phyloP scores from a whole-genome alignment of 768 basidiomycete species.

The Naganishia onofrii region DNA sequence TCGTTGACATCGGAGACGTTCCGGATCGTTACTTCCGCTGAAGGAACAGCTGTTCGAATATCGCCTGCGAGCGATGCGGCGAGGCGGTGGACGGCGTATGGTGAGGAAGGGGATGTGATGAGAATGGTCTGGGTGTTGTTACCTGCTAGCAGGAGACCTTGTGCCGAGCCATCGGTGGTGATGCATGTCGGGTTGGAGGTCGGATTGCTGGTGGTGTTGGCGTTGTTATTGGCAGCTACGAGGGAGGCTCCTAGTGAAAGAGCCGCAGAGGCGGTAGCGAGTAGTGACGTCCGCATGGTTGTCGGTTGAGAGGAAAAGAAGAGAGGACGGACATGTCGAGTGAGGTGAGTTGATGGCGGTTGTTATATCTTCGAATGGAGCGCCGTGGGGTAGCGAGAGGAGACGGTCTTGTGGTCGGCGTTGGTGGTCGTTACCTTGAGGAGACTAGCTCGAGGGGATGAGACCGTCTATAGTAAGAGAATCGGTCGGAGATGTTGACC shows the following conservation, averaged over 20 bases:
- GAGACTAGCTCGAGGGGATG: no score
- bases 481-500: no score
- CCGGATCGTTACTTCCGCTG: conserved; percentile 57
- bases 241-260: not conserved
- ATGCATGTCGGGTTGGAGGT: conserved; percentile 9
- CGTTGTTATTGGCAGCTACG: not conserved
- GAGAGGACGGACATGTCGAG: not conserved
- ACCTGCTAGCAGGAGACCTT: conserved; percentile 14
- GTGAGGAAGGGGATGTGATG: conserved; percentile 37
- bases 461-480: no score
- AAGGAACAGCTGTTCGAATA: conserved; percentile 61
- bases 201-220: not conserved
- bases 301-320: not conserved
- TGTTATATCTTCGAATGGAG: not conserved
- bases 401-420: no score
- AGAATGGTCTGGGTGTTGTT: conserved; percentile 9
- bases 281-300: not conserved
- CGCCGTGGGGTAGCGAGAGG: not conserved
- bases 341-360: not conserved
- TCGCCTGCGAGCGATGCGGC: conserved; percentile 64
- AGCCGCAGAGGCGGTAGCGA: not conserved
- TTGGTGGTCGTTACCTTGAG: no score
- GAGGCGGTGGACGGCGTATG: conserved; percentile 51
- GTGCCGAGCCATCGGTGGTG: conserved; percentile 5
- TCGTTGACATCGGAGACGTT: conserved; percentile 58